Evolutionary conservation across 495 filamentous ascomycete species (phyloP).

Genomic region (Sordaria brevicollis): DNA sequence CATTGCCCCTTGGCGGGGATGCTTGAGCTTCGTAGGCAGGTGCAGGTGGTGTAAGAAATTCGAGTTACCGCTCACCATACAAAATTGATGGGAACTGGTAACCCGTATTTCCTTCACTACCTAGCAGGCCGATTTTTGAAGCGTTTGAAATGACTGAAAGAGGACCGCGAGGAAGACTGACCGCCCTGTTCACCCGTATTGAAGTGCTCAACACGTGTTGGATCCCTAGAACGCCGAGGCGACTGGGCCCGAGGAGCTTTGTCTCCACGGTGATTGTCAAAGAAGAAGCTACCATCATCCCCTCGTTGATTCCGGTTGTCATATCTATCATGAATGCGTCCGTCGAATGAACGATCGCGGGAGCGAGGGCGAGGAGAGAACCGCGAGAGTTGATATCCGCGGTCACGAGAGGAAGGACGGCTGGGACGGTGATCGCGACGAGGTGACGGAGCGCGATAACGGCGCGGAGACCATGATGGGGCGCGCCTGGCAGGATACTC

Average conservation of each 20-base stretch:
- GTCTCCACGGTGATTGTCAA: background rate
- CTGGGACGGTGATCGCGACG: constrained; percentile 6
- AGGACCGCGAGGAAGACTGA: background rate
- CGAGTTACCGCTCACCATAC: no score
- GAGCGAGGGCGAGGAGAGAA: background rate
- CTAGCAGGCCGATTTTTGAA: background rate
- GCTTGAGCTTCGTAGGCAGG: no score
- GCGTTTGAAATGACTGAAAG: background rate
- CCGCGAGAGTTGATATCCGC: constrained; percentile 9
- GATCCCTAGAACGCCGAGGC: background rate
- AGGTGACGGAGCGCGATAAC: constrained; percentile 4
- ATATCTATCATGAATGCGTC: constrained; percentile 8
- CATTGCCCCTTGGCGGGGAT: no score
- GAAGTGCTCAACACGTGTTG: background rate
- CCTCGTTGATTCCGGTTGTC: background rate
- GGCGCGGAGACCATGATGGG: constrained; percentile 7
- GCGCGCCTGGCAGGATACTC: background rate
- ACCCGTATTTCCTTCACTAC: no score
- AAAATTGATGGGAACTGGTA: no score
- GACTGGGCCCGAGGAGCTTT: background rate
- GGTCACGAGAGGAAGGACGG: constrained; percentile 10
- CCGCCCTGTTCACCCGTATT: constrained; percentile 5
- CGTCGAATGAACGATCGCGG: constrained; percentile 7
- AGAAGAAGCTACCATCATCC: constrained; percentile 3
- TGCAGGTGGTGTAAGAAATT: no score